Base-by-base conservation (phyloP, 2,329 filamentous ascomycete genomes). In the Fusarium circinatum region DNA sequence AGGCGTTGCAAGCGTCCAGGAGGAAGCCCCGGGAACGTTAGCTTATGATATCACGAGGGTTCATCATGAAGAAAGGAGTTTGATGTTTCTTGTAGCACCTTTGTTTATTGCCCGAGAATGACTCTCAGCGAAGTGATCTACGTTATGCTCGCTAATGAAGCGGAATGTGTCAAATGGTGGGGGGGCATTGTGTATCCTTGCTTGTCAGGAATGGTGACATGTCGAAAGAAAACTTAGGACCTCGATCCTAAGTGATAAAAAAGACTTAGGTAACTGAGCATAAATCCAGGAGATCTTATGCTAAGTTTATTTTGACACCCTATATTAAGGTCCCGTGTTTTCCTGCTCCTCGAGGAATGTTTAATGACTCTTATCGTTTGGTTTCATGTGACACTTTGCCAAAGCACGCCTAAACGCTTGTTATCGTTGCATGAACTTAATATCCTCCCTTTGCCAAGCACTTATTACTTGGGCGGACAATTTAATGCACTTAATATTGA, bases 61-160 rank as follows among this genome's bases (percentile, higher is more conserved):
- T 30, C 34, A 36, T 76, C 69, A 71, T 68, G 75, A 75, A 70
- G 74, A 75, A 76, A 77, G 76, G 76, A 73, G 71, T 76, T 75
- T 63, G 51, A 65, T 74, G 71, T 65, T 74, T 74, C 67, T 71
- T 65, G 62, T 38, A 52, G 41, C 38, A 47, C 36, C 60, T 49
- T 32, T 60, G 55, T 60, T 52, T 44, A 55, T 69, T 57, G 54
- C 17, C 32, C 22, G 48, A n/a, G 28, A 51, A 47, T 48, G 28
- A 42, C 34, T 24, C 26, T 47, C 42, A 52, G 41, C 24, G 32
- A 51, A 42, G 22, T 41, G n/a, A 57, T 51, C 22, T 15, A n/a
- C 22, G 26, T 47, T 22, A 26, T n/a, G 15, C 17, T 18, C 38
- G 28, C 28, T 26, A 65, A 56, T 61, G 49, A 42, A 26, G 30